Evolutionary conservation across 1,139 yeast species (phyloP).

Genomic region (Pichia cactophila): DNA sequence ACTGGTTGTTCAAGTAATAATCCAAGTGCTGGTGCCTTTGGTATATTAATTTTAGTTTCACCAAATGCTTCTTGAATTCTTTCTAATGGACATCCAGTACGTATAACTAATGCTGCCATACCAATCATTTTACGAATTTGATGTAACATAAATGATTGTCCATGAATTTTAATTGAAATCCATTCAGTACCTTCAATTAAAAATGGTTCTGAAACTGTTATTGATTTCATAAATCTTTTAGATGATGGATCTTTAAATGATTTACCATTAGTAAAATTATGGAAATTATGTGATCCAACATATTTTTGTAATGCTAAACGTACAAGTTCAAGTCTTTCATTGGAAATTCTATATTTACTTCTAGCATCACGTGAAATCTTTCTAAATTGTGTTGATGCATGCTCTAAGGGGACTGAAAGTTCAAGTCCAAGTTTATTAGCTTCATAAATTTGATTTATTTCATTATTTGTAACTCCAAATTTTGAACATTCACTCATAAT

Average conservation of each 20-base stretch:
- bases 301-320: conserved; percentile 65
- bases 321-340: conserved; percentile 52
- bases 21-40: conserved; percentile 97
- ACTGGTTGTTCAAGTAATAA: conserved; percentile 85
- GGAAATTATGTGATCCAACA: conserved; percentile 89
- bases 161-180: conserved; percentile 93
- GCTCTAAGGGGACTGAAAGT: conserved; percentile 27
- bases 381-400: conserved; percentile 51
- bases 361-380: conserved; percentile 61
- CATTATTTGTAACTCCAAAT: conserved; percentile 43
- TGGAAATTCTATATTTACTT: conserved; percentile 58
- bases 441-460: conserved; percentile 33
- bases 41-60: conserved; percentile 71
- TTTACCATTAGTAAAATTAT: conserved; percentile 89
- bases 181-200: conserved; percentile 92
- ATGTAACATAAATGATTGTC: conserved; percentile 97
- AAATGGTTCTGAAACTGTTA: conserved; percentile 84
- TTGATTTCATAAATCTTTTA: conserved; percentile 68
- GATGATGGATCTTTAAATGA: conserved; percentile 82
- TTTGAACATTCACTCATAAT: conserved; percentile 40
- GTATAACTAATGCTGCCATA: conserved; percentile 78
- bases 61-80: conserved; percentile 78
- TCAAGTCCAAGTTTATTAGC: conserved; percentile 30
- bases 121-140: conserved; percentile 98
- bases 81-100: conserved; percentile 76